Evolutionary conservation across 2,329 filamentous ascomycete genomes (phyloP).

Genomic region (Talaromyces islandicus): DNA sequence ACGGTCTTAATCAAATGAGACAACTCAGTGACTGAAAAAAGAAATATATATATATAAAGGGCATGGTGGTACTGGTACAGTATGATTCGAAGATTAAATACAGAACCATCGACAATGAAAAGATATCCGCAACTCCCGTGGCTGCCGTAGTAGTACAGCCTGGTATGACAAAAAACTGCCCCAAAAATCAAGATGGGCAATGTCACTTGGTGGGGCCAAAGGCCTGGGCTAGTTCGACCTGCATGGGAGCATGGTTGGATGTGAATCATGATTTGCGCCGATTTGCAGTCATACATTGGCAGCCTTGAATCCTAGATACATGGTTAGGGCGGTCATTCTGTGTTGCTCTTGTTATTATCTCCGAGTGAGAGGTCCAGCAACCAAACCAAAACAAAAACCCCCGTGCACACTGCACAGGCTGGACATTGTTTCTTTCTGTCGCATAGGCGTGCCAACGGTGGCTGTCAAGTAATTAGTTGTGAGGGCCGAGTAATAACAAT

Average conservation of each 20-base stretch:
- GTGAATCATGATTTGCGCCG: constrained; percentile 6
- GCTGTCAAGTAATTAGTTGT: background rate
- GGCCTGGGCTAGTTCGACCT: background rate
- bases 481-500: background rate
- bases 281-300: constrained; percentile 8
- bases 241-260: constrained; percentile 1
- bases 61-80: background rate
- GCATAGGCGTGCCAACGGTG: background rate
- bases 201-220: constrained; percentile 1
- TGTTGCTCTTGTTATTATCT: background rate
- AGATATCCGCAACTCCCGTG: background rate
- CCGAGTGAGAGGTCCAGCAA: no score
- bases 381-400: background rate
- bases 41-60: no score
- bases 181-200: background rate
- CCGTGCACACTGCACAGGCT: background rate
- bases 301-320: constrained; percentile 3
- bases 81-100: background rate
- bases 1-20: background rate
- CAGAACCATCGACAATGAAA: background rate
- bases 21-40: background rate
- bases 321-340: background rate
- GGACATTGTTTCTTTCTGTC: background rate
- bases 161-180: background rate
- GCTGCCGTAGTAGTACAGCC: background rate